Base-by-base conservation (phyloP, 768 basidiomycete genomes). In the Hydnum rufescens region DNA sequence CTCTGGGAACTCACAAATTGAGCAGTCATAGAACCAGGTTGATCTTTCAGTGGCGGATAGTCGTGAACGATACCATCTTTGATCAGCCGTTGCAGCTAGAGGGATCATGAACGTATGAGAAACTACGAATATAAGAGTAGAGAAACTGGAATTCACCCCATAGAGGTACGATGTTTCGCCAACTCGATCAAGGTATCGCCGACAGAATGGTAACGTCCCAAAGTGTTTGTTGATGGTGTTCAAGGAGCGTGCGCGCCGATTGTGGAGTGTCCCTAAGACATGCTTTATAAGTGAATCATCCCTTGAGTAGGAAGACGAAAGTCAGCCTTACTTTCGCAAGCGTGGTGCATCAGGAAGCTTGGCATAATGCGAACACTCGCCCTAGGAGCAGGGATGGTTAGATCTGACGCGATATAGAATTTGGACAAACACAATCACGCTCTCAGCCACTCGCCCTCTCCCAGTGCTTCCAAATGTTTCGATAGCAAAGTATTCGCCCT, bases 381-480 rank as follows among this genome's bases (percentile, higher is more conserved):
- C 92, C 83, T 89, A 58, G 26, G n/a, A n/a, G n/a, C n/a, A n/a
- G n/a, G n/a, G n/a, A n/a, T n/a, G n/a, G 18, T 51, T 48, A 34
- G 22, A 46, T 28, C 53, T 51, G 44, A 49, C 16, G 0, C 22
- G 28, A 2, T 6, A 46, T 32, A 53, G 18, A 29, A 19, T 22
- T 31, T 22, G 32, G 30, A 29, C 39, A 23, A 4, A 2, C 19
- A 19, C 13, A 62, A 69, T 59, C 58, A 86, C 87, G 55, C 73
- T 74, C 60, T 97, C 93, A 16, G 86, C 72, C 22, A 95, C 86
- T 25, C 77, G 72, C 4, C 92, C 95, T 39, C 82, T 73, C 16
- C 95, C 93, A 0, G 93, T 97, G n/a, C 84, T 86, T 6, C 95
- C 95, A 64, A 99, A 99, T 1, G 95, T 99, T 66, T 99, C 95